Base-by-base conservation (phyloP, 2,329 filamentous ascomycete genomes). In the Apiospora hydei region DNA sequence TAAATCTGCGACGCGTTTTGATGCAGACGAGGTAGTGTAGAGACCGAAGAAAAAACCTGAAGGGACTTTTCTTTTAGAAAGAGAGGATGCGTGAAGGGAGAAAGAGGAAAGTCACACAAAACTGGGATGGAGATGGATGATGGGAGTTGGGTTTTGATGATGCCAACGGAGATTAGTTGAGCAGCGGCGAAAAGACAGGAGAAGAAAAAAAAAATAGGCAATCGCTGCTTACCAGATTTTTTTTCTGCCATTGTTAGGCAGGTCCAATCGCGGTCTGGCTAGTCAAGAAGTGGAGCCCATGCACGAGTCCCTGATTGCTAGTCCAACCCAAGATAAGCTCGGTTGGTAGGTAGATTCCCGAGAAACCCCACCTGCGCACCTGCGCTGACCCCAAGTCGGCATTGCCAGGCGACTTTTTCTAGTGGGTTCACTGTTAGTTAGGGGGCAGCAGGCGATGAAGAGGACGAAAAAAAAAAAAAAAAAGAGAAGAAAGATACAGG, bases 1-100 rank as follows among this genome's bases (percentile, higher is more conserved):
- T 64, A 64, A 68, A 44, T 51, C 68, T 69, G 68, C 68, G 68
- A 69, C 68, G 47, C 68, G 68, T 49, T 69, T 69, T 14, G 34
- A 57, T 57, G 66, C 49, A 69, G 68, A 69, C 26, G 47, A 51
- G 24, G 68, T 41, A 69, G 47, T 38, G 53, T 64, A 64, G 57
- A 64, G 57, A 64, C 57, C 57, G 57, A 64, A 64, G 34, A 38
- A 38, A 38, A 64, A 38, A 64, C 57, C 57, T 41, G 18, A 30
- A n/a, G 11, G 34, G 57, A 64, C 7, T 46, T 64, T 64, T n/a
- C 30, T 61, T 64, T 64, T 21, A 69, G 38, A 69, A 49, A 38
- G 67, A 69, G 44, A 49, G 30, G 47, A 69, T 69, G 44, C 30
- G 44, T 34, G 34, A 49, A 26, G 18, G 34, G 61, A 44, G 30